These are phyloP conservation scores for Fraxinus paxiana DNA, from an alignment of 305 asterid species.

Conservation along the genomic window DNA sequence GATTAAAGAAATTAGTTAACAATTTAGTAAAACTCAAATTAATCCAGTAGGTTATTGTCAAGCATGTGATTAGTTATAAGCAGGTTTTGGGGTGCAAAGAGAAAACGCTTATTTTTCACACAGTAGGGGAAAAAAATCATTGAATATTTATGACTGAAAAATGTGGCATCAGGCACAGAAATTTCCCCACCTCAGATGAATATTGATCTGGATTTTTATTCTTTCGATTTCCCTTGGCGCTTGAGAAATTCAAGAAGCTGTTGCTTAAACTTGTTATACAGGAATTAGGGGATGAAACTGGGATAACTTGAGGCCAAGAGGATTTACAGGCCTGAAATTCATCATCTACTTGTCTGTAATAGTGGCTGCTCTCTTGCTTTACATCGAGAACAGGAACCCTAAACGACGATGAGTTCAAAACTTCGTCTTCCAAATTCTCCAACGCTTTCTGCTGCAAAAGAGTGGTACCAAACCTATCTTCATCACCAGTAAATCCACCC, in stretches of 20 bases:
- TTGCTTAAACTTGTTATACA: constrained; percentile 33
- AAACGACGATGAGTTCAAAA: constrained; percentile 35
- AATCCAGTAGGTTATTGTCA: not conserved
- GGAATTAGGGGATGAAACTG: constrained; percentile 36
- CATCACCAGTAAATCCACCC: constrained; percentile 37
- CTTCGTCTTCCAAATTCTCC: constrained; percentile 49
- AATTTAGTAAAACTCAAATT: not conserved
- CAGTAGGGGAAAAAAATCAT: not conserved
- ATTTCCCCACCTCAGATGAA: constrained; percentile 34
- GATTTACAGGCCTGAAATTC: constrained; percentile 22
- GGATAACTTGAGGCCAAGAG: constrained; percentile 33
- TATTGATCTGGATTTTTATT: constrained; percentile 33
- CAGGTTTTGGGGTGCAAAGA: too few species aligned
- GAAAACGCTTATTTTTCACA: too few species aligned
- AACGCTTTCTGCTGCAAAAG: constrained; percentile 34
- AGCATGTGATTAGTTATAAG: not conserved
- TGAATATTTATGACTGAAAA: not conserved
- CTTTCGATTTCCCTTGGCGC: constrained; percentile 13
- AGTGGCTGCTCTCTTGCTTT: constrained; percentile 35
- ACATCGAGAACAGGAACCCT: constrained; percentile 28
- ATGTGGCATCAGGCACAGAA: not conserved
- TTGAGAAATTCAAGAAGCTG: constrained; percentile 46
- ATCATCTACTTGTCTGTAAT: constrained; percentile 19
- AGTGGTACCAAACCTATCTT: constrained; percentile 27
- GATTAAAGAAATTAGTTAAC: not conserved